A percentile compares a stretch with the other conserved stretches of the same genome.
phyloP scores from a whole-genome alignment of 1,284 basidiomycete genomes.

The Papiliotrema nemorosa region DNA sequence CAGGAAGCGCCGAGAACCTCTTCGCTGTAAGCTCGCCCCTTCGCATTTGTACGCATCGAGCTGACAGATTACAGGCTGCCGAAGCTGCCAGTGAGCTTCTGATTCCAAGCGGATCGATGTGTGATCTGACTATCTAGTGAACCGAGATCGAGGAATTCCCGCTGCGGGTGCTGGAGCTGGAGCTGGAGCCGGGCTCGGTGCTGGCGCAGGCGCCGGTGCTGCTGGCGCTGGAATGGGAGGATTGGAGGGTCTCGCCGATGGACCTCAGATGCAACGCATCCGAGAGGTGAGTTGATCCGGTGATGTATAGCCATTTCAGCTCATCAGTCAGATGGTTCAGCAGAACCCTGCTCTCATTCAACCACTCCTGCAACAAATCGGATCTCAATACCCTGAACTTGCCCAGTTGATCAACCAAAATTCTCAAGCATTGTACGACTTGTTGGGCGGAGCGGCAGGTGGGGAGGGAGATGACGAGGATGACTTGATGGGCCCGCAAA shows the following conservation, averaged over 20 bases:
- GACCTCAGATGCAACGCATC: constrained; percentile 64
- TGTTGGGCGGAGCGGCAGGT: constrained; percentile 55
- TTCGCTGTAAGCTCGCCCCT: constrained; percentile 43
- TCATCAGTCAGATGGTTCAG: constrained; percentile 54
- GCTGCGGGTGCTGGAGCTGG: constrained; percentile 46
- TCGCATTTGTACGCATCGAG: no score
- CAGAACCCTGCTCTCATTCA: constrained; percentile 76
- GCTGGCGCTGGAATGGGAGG: constrained; percentile 21
- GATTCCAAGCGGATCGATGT: neutral
- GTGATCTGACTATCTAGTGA: constrained; percentile 22
- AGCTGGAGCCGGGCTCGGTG: constrained; percentile 40
- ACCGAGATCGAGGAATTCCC: constrained; percentile 45
- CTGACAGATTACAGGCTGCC: constrained; percentile 30
- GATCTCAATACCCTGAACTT: constrained; percentile 66
- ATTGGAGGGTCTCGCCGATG: constrained; percentile 54
- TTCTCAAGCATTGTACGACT: constrained; percentile 65
- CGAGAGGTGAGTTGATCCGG: constrained; percentile 49
- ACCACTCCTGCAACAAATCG: constrained; percentile 77
- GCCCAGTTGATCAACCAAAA: constrained; percentile 64
- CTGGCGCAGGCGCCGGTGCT: constrained; percentile 38
- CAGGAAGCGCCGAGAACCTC: constrained; percentile 49
- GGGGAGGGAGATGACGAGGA: constrained; percentile 55
- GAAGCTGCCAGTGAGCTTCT: constrained; percentile 42
- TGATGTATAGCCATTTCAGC: neutral
- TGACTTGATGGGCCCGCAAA: constrained; percentile 57